Percentiles rank a stretch among this genome's conserved stretches.
phyloP scores from a whole-genome alignment of 2,329 filamentous ascomycete genomes.

The Fusarium illudens region DNA sequence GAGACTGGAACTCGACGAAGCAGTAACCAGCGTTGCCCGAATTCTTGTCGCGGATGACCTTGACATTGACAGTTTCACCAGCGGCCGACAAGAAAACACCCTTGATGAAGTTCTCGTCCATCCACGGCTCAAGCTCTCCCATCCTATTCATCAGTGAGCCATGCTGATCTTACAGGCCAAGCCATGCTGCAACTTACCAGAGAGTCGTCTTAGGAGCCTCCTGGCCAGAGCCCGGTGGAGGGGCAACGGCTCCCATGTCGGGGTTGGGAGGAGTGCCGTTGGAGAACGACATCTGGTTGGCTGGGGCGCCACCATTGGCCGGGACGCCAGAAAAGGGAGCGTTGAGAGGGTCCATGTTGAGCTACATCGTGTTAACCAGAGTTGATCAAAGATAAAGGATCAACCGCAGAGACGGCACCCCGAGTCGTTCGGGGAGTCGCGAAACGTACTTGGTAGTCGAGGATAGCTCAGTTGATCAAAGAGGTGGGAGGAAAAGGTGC shows the following conservation, averaged over 20 bases:
- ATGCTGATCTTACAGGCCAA: neutral
- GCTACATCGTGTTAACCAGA: constrained; percentile 29
- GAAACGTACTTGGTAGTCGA: constrained; percentile 24
- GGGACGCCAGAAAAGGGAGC: constrained; percentile 43
- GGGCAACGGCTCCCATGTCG: constrained; percentile 48
- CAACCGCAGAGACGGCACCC: neutral
- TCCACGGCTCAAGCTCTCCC: constrained; percentile 99
- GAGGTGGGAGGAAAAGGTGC: constrained; percentile 14
- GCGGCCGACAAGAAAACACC: constrained; percentile 89
- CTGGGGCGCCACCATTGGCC: constrained; percentile 45
- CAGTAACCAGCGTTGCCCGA: constrained; percentile 99
- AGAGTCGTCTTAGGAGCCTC: constrained; percentile 67
- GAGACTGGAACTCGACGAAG: constrained; percentile 89
- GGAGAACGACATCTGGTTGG: constrained; percentile 48
- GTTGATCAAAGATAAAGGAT: neutral
- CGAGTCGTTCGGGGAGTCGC: neutral
- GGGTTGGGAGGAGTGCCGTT: constrained; percentile 52
- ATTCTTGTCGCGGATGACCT: constrained; percentile 99
- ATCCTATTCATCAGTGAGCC: constrained; percentile 71
- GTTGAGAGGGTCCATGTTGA: constrained; percentile 46
- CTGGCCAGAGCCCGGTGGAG: constrained; percentile 46
- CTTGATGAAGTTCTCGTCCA: constrained; percentile 98
- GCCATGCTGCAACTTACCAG: constrained; percentile 53
- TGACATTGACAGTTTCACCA: constrained; percentile 95
- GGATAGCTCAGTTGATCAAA: constrained; percentile 32